Conservation (phyloP, 1,284 basidiomycete species). For the Coniferiporia weirii region DNA sequence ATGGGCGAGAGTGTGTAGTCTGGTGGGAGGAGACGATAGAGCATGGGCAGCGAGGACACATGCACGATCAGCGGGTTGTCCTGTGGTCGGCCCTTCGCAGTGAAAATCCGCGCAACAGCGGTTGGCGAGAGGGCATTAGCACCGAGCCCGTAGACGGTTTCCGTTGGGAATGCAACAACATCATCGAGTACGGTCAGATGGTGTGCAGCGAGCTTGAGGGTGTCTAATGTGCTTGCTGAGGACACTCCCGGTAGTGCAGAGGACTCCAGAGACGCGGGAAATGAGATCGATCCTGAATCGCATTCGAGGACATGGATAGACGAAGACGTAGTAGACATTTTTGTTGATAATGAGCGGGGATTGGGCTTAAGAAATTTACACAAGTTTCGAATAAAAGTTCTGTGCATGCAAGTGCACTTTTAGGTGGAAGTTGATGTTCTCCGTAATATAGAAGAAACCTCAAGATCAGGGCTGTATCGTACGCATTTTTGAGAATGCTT, state of each 20-base stretch:
- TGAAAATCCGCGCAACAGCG: conserved; percentile 77
- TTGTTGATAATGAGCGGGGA: neutral
- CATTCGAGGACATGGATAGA: conserved; percentile 41
- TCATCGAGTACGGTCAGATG: conserved; percentile 40
- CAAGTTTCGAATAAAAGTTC: neutral
- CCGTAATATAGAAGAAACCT: neutral
- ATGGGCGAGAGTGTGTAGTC: conserved; percentile 53
- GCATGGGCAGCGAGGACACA: conserved; percentile 83
- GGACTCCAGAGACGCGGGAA: conserved; percentile 29
- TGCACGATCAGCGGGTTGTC: conserved; percentile 99
- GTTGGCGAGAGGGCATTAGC: conserved; percentile 70
- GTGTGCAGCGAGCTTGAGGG: conserved; percentile 44
- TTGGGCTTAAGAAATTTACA: neutral
- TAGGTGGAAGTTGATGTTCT: neutral
- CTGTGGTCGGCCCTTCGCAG: conserved; percentile 86
- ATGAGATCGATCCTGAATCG: conserved; percentile 50
- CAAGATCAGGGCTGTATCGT: neutral
- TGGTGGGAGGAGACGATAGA: conserved; percentile 64
- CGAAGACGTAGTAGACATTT: neutral
- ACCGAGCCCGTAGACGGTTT: conserved; percentile 97
- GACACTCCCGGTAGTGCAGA: conserved; percentile 38
- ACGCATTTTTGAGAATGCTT: neutral
- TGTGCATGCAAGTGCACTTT: neutral
- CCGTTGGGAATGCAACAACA: conserved; percentile 90
- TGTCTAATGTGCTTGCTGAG: conserved; percentile 38